Evolutionary conservation across 1,284 basidiomycete genomes (phyloP).

Genomic region (Sanghuangporus weigelae): DNA sequence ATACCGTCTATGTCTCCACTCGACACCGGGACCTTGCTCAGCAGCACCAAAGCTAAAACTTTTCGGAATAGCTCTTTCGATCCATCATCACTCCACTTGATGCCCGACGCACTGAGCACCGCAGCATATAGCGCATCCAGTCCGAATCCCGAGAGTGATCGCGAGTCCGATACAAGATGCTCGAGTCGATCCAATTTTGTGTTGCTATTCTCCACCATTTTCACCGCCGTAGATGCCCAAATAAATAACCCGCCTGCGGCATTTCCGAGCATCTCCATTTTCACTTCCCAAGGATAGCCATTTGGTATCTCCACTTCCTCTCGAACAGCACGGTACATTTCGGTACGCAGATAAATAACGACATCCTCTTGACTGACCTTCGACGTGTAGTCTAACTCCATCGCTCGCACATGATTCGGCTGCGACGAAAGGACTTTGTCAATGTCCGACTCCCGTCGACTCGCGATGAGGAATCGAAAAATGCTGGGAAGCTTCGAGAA

Average conservation of each 20-base stretch:
- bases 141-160: neutral
- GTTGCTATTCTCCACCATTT: neutral
- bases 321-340: neutral
- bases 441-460: neutral
- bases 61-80: neutral
- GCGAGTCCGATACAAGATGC: neutral
- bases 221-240: slow-evolving; percentile 5
- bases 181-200: neutral
- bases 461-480: slow-evolving; percentile 2
- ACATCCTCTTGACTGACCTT: neutral
- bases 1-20: neutral
- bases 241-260: slow-evolving; percentile 1
- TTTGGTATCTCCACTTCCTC: neutral
- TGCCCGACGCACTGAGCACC: neutral
- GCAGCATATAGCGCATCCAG: slow-evolving; percentile 1
- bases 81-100: neutral
- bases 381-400: neutral
- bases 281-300: neutral
- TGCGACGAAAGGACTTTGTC: neutral
- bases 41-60: neutral
- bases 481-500: neutral
- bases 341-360: neutral
- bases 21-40: neutral
- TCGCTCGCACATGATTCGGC: neutral
- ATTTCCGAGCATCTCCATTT: neutral